Base-by-base conservation (phyloP, 345 rosid species). In the Melaleuca quinquenervia region DNA sequence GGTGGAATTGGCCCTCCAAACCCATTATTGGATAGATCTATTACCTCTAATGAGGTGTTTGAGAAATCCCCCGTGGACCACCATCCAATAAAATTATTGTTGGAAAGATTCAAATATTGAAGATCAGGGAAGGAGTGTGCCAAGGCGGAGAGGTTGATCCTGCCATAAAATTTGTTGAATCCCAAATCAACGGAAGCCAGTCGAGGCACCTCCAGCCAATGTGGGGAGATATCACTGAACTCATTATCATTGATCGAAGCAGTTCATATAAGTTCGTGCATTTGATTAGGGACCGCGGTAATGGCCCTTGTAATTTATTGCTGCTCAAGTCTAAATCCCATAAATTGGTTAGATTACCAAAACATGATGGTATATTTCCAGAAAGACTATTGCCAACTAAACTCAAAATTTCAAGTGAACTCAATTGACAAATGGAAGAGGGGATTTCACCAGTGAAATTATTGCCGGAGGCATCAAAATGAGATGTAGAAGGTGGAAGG, bases 151-250 rank as follows among this genome's bases (percentile, higher is more conserved):
- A 16, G 32, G 82, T 36, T 36, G 45, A 75, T 36, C 11, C 45
- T 20, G 3, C 52, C 87, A 45, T n/a, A 14, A 26, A 90, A 82
- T 1, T 56, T 54, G 64, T 58, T 58, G 64, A 29, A n/a, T 11
- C 0, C 7, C 18, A 58, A 3, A 27, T 60, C 9, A 60, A 60
- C 48, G 50, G 0, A 0, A 0, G 0, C 0, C 49, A n/a, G 6
- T 5, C 12, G 7, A 0, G 14, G 16, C n/a, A 18, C 5, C n/a
- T 60, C 0, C 0, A n/a, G 0, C 87, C 91, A 90, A 24, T 50
- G 20, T 5, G 90, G 92, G 29, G 89, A 90, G 0, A 52, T 58
- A 84, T 60, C 90, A 21, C 11, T 88, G 14, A 89, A 78, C n/a
- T n/a, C 8, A 50, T 90, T 89, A 53, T 85, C 54, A 22, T 50